phyloP scores from a whole-genome alignment of 2,329 filamentous ascomycete genomes.

The Passalora sequoiae region DNA sequence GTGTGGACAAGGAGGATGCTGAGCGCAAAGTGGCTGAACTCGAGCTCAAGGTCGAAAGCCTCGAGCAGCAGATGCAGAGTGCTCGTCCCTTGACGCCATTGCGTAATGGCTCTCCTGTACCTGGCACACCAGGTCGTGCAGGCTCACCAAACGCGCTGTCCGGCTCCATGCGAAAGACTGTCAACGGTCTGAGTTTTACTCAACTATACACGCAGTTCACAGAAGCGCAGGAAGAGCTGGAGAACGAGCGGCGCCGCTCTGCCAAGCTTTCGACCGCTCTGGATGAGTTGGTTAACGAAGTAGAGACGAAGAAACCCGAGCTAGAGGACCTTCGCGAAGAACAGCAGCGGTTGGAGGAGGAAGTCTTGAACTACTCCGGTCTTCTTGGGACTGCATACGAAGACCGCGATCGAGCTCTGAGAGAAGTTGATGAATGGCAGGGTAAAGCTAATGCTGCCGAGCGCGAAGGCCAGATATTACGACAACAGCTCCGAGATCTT shows the following conservation, averaged over 20 bases:
- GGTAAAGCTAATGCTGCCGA: slow-evolving; percentile 59
- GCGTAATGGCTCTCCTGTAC: slow-evolving; percentile 34
- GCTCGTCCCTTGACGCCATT: slow-evolving; percentile 50
- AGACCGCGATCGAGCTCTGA: slow-evolving; percentile 72
- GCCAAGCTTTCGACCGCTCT: slow-evolving; percentile 70
- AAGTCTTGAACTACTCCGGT: slow-evolving; percentile 71
- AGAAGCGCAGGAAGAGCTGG: slow-evolving; percentile 64
- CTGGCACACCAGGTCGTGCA: slow-evolving; percentile 38
- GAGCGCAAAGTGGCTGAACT: slow-evolving; percentile 61
- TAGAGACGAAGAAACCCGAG: slow-evolving; percentile 83
- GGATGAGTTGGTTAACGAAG: slow-evolving; percentile 76
- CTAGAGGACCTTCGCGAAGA: slow-evolving; percentile 80
- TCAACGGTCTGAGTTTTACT: slow-evolving; percentile 53
- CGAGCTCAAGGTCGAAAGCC: slow-evolving; percentile 56
- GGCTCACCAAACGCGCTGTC: slow-evolving; percentile 43
- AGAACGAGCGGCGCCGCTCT: slow-evolving; percentile 67
- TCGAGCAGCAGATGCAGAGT: slow-evolving; percentile 36
- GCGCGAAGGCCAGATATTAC: slow-evolving; percentile 70
- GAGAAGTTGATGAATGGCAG: slow-evolving; percentile 72
- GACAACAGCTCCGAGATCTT: slow-evolving; percentile 81
- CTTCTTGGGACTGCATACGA: slow-evolving; percentile 76
- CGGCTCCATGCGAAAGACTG: slow-evolving; percentile 48
- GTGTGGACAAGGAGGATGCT: slow-evolving; percentile 56
- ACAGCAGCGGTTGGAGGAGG: slow-evolving; percentile 70
- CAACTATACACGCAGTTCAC: slow-evolving; percentile 61